phyloP scores from a whole-genome alignment of 2,329 filamentous ascomycete genomes.

The Neofusicoccum laricinum region DNA sequence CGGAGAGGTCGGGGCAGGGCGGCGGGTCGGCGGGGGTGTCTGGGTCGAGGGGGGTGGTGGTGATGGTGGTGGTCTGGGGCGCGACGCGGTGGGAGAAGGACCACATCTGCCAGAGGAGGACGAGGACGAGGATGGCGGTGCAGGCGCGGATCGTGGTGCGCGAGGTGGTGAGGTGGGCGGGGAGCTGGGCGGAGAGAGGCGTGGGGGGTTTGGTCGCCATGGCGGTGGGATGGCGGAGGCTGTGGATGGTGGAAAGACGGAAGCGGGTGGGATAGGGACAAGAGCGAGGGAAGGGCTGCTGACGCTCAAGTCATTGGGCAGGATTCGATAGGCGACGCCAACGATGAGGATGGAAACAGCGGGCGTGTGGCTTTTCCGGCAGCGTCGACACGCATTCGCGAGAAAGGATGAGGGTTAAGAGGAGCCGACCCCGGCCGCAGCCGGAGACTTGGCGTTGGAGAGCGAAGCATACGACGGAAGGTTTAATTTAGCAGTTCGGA shows the following conservation, averaged over 20 bases:
- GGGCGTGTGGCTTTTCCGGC: background rate
- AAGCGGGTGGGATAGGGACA: too few species aligned
- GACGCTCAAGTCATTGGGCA: background rate
- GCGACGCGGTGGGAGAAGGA: background rate
- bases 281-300: background rate
- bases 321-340: background rate
- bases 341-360: background rate
- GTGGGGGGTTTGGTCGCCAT: background rate
- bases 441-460: background rate
- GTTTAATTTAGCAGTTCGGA: background rate
- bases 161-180: background rate
- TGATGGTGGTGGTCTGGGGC: too few species aligned
- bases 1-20: constrained; percentile 37
- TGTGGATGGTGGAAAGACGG: background rate
- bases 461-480: background rate
- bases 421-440: background rate
- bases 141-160: background rate
- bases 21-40: background rate
- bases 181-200: background rate
- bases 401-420: background rate
- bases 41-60: background rate
- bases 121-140: background rate
- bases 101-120: constrained; percentile 2
- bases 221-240: background rate
- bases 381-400: background rate